A percentile compares a stretch with the other conserved stretches of the same genome.
Conservation (phyloP, 2,329 filamentous ascomycete genomes). For the Cadophora malorum region DNA sequence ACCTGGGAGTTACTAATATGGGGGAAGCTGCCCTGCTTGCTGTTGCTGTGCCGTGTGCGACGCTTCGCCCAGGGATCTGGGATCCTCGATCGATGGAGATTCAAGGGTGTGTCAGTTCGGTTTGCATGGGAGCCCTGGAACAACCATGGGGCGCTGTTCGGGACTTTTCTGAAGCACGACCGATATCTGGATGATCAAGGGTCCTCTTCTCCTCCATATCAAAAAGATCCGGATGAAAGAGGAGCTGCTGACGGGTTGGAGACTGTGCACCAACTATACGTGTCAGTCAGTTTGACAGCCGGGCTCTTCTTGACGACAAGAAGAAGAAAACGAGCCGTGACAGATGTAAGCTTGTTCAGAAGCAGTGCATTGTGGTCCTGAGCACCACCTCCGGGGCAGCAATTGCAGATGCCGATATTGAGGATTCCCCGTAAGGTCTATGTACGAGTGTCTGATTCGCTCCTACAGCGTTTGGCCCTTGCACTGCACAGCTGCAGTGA, state of each 20-base stretch:
- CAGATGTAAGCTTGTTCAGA: not conserved
- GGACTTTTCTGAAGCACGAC: slow-evolving; percentile 16
- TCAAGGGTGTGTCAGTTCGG: slow-evolving; percentile 17
- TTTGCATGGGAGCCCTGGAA: slow-evolving; percentile 1
- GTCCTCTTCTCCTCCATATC: not conserved
- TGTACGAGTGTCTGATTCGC: slow-evolving; percentile 13
- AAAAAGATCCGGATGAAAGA: not conserved
- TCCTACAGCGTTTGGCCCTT: not conserved
- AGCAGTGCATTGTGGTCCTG: not conserved
- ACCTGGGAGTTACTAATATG: slow-evolving; percentile 14
- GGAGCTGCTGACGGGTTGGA: not conserved
- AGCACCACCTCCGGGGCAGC: not conserved
- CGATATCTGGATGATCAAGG: slow-evolving; percentile 5
- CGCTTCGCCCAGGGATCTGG: slow-evolving; percentile 20
- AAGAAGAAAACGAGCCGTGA: not conserved
- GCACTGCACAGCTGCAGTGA: not conserved
- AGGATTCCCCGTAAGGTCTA: not conserved
- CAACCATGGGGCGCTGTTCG: slow-evolving; percentile 3
- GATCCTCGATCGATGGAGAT: slow-evolving; percentile 1
- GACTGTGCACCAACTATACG: not conserved
- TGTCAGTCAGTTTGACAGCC: not conserved
- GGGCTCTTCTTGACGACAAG: not conserved
- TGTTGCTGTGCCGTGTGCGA: slow-evolving; percentile 21
- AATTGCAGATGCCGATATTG: slow-evolving; percentile 1
- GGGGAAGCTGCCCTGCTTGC: not conserved